A percentile compares a stretch with the other conserved stretches of the same genome.
These are phyloP conservation scores for Tilletia indica DNA, from an alignment of 1,284 basidiomycete genomes.

Conservation along the genomic window DNA sequence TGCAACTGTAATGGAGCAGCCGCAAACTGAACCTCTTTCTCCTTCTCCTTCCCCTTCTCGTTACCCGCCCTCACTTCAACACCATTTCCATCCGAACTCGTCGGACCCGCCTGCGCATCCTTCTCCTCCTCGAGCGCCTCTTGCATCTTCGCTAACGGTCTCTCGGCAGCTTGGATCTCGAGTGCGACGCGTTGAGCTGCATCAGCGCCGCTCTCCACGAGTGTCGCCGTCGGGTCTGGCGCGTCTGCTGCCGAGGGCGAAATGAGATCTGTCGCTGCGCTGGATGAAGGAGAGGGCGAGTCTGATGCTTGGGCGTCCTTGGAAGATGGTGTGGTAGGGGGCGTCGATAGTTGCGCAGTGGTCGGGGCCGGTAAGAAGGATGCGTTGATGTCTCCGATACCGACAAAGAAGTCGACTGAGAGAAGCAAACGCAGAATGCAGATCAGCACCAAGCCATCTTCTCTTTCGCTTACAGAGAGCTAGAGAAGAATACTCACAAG, in stretches of 20 bases:
- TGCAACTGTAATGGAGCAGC: background rate
- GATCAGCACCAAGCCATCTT: too few relatives aligned
- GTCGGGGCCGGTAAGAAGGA: slow-evolving; percentile 74
- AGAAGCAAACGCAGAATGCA: background rate
- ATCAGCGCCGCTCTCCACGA: slow-evolving; percentile 22
- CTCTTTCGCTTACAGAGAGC: background rate
- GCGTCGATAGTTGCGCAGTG: slow-evolving; percentile 25
- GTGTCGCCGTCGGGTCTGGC: slow-evolving; percentile 25
- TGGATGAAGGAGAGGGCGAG: background rate
- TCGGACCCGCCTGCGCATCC: slow-evolving; percentile 56
- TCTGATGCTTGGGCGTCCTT: background rate
- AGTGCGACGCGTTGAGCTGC: slow-evolving; percentile 60
- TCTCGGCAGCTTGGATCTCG: slow-evolving; percentile 77
- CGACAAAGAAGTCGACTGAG: slow-evolving; percentile 91
- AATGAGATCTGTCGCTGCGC: background rate
- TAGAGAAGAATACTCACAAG: slow-evolving; percentile 66
- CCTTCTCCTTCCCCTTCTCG: slow-evolving; percentile 47
- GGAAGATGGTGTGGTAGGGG: background rate
- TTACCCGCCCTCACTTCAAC: background rate
- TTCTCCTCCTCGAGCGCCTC: slow-evolving; percentile 64
- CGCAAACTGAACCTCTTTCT: slow-evolving; percentile 24
- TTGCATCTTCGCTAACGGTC: slow-evolving; percentile 84
- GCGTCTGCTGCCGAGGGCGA: slow-evolving; percentile 21
- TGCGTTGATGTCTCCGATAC: slow-evolving; percentile 98
- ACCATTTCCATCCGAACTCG: background rate